Evolutionary conservation across 2,329 filamentous ascomycete species (phyloP), one percentile per base, ranked within the genome.

Genomic region (Trichoderma oligosporum): DNA sequence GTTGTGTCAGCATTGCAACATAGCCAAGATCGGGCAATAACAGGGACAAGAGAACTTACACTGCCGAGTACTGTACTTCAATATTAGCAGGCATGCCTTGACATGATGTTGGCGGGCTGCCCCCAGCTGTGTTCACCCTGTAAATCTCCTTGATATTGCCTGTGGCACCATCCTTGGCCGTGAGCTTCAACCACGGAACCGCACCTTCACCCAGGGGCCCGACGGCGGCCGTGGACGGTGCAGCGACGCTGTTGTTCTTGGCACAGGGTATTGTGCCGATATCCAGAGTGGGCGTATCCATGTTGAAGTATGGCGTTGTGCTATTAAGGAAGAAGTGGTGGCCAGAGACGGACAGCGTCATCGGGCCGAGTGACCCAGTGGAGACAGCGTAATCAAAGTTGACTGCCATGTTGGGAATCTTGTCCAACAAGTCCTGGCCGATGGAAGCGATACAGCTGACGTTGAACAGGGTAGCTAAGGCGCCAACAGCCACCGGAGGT

Each of bases 391-490:
- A 55, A 22, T 46, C 9, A 67, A 88, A 87, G 67, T 84, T 78
- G 56, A 96, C 80, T 1, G 87, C 83, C 57, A 91, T 81, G 59
- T 76, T 76, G 3, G 89, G 84, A 18, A 95, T 78, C 56, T 79
- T 71, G 61, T 78, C 69, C 39, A 92, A 77, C 14, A 94, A 76
- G 55, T 84, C 80, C 0, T 89, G 86, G 65, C 85, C 85, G 63
- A 82, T 77, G 39, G 87, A 80, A 6, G 87, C 88, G 31, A 93
- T 73, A 74, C 93, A 97, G 64, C 85, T 89, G 59, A 86, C 88
- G 74, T 97, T 91, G 84, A 89, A 97, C 65, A 97, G 88, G 1
- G 83, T 86, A 55, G 93, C 93, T 0, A 90, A 69, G 54, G 93
- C 93, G 61, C 93, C 93, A 48, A 78, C 72, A 16, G 85, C 78